phyloP scores from a whole-genome alignment of 2,329 filamentous ascomycete species.

The Microascus cirrosus region DNA sequence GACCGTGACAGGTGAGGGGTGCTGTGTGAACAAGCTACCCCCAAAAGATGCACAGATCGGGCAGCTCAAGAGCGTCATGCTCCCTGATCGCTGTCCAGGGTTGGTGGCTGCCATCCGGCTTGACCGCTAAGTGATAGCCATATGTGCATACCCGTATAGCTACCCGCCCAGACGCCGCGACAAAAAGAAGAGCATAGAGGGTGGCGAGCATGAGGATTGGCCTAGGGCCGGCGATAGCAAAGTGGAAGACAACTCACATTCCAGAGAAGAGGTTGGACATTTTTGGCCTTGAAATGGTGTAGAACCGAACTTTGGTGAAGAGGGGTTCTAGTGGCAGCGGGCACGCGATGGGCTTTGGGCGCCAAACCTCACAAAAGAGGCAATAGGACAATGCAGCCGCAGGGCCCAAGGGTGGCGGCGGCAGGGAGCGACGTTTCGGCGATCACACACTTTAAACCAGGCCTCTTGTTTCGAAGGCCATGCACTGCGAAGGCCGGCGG shows the following conservation, averaged over 20 bases:
- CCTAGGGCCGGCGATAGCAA: neutral
- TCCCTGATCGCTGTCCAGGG: neutral
- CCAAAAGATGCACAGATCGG: neutral
- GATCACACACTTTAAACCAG: conserved; percentile 4
- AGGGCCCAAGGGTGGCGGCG: neutral
- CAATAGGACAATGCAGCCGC: neutral
- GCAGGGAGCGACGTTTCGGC: conserved; percentile 2
- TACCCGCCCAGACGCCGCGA: neutral
- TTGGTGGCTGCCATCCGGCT: neutral
- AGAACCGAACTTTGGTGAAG: neutral
- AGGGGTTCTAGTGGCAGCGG: conserved; percentile 1
- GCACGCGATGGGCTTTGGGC: conserved; percentile 2
- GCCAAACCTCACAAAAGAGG: conserved; percentile 5
- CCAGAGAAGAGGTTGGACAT: conserved; percentile 53
- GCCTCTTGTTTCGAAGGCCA: conserved; percentile 1
- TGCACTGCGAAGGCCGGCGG: neutral
- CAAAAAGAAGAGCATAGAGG: neutral
- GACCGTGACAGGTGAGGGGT: neutral
- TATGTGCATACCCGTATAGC: neutral
- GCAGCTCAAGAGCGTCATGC: neutral
- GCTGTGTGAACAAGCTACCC: neutral
- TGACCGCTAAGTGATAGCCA: neutral
- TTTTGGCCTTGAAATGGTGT: conserved; percentile 14
- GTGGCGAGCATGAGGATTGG: neutral
- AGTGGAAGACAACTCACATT: conserved; percentile 36